Base-by-base conservation (phyloP, 192 early-diverging fungal genomes). In the Rhizophagus clarus region DNA sequence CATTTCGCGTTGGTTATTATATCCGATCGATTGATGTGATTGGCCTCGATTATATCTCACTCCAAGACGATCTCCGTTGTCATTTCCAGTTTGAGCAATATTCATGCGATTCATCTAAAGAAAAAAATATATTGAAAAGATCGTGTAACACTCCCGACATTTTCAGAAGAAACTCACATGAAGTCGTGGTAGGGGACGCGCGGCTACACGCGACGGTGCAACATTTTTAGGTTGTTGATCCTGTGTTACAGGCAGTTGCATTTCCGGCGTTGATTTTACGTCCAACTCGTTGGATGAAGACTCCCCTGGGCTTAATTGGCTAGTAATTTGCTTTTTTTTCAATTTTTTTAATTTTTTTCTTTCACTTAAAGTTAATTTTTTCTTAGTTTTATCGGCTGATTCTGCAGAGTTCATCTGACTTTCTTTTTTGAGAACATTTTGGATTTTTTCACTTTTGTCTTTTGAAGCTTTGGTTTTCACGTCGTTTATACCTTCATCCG, bases 1-100 rank as follows among this genome's bases (percentile, higher is more conserved):
- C 37, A 32, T 62, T 14, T 62, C 62, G 42, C 75, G 75, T 62
- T 64, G 51, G 42, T 76, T 42, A 51, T 42, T n/a, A 28, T 60
- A 62, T n/a, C 60, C 60, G 9, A n/a, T 66, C 29, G 24, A 66
- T 31, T 51, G 72, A 26, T 26, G 4, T 51, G 37, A 15, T 29
- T 60, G 22, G 22, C 42, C 24, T 5, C 40, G 12, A 40, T 37
- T 45, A 45, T 22, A 11, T 45, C 31, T 66, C 64, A 4, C 11
- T 29, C 11, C 29, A 29, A 28, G 26, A 17, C 31, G 24, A 31
- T 67, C 31, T 17, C 17, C 22, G 64, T 17, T 28, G 11, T 26
- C 11, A 31, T 67, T 67, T 32, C 26, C 17, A 67, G 10, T 10
- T 29, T 11, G 10, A 67, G 31, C 24, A 17, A 26, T 20, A 31